Conservation (phyloP, 805 yeast species). For the Spathaspora hagerdaliae region DNA sequence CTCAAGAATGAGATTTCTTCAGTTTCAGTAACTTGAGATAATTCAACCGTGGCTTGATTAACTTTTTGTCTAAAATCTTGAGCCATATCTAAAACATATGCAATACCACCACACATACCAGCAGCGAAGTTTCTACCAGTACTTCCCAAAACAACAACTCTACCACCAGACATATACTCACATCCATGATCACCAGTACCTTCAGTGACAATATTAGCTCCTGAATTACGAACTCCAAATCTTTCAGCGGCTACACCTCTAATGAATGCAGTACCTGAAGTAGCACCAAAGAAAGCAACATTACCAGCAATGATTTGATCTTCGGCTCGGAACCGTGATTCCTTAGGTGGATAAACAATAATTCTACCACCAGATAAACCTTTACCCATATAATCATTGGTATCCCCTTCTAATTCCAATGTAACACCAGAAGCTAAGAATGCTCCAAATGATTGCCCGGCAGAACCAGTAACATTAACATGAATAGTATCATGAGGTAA, state of each 20-base stretch:
- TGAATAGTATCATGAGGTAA: conserved; percentile 95
- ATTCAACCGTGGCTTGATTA: conserved; percentile 77
- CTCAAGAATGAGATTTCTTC: conserved; percentile 91
- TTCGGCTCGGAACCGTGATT: conserved; percentile 82
- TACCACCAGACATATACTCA: conserved; percentile 99
- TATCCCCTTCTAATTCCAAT: conserved; percentile 92
- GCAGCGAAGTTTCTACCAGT: conserved; percentile 95
- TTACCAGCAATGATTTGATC: conserved; percentile 96
- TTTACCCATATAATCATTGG: conserved; percentile 97
- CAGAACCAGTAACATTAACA: conserved; percentile 86
- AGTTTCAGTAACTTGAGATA: conserved; percentile 75
- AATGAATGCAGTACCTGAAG: conserved; percentile 89
- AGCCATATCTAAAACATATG: conserved; percentile 92
- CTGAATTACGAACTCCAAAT: conserved; percentile 97
- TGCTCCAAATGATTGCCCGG: conserved; percentile 99
- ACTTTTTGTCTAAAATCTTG: conserved; percentile 83
- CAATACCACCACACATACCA: conserved; percentile 99
- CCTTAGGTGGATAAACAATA: conserved; percentile 86
- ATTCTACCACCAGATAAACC: conserved; percentile 95
- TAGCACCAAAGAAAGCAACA: conserved; percentile 97
- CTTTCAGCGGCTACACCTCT: conserved; percentile 98
- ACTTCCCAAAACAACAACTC: conserved; percentile 87
- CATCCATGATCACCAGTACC: conserved; percentile 99
- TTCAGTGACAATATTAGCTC: conserved; percentile 95
- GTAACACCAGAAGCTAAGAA: conserved; percentile 95